Base-by-base conservation (phyloP, 2,329 filamentous ascomycete species). In the Fusarium solani-melongenae region DNA sequence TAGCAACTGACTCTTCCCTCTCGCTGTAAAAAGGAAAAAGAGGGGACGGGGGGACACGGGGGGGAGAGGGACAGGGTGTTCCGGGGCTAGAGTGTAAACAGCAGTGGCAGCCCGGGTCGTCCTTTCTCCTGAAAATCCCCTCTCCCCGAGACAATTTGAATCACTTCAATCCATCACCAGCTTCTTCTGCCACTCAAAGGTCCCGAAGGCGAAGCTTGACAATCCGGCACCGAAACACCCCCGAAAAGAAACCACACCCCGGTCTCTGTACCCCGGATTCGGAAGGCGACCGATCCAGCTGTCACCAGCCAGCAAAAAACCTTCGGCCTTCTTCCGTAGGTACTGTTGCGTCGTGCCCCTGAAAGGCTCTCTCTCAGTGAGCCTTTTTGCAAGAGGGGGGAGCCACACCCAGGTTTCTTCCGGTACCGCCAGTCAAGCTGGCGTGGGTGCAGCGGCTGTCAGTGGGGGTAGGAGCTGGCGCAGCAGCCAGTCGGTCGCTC, bases 281-380 rank as follows among this genome's bases (percentile, higher is more conserved):
- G 75, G 75, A 75, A 74, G 58, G 53, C 66, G 56, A 64, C 75
- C 75, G 75, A 73, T 58, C 46, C 33, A 56, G 55, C 22, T 58
- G 36, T 34, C 39, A 20, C 55, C n/a, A 20, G n/a, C 36, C 36
- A 38, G 36, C n/a, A 20, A 41, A 20, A 41, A 44, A 29, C 49
- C 38, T 56, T 74, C 72, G 72, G 72, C 49, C 71, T 70, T 70
- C 72, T 72, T 74, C 72, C 72, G 72, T 70, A n/a, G 58, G 46
- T 62, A 55, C 22, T 27, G 46, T 51, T 51, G 27, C 46, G 46
- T 51, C 14, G 22, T 29, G 24, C 24, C 46, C 46, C 46, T 51
- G 46, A 49, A 27, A 24, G 46, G 41, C 61, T 58, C 31, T 29
- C 33, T 60, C 36, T 38, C 62, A 53, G 57, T 51, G 44, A 49